Conservation (phyloP, 805 yeast genomes). For the Suhomyces sp. region DNA sequence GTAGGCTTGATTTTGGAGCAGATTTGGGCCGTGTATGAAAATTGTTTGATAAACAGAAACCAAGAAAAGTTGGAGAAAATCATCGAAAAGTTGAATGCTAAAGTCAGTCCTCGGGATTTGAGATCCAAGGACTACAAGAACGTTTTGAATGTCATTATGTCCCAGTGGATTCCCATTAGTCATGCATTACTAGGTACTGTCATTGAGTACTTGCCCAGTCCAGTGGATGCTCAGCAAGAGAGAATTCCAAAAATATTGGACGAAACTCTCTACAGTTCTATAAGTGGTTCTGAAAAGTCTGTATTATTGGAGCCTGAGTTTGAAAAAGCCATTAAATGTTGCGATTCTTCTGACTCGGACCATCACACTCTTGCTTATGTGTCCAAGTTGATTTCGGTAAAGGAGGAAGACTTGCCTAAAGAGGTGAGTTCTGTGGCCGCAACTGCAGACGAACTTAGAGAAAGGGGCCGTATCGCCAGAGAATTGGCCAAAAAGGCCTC, state of each 20-base stretch:
- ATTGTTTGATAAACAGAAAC: constrained; percentile 61
- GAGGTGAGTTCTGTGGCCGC: constrained; percentile 29
- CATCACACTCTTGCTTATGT: constrained; percentile 62
- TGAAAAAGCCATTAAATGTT: constrained; percentile 54
- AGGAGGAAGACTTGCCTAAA: constrained; percentile 73
- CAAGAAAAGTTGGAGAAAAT: constrained; percentile 73
- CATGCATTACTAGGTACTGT: constrained; percentile 81
- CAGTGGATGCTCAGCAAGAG: constrained; percentile 66
- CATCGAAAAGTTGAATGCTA: constrained; percentile 63
- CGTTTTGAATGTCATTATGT: constrained; percentile 63
- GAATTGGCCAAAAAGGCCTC: constrained; percentile 68
- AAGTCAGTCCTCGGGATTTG: constrained; percentile 70
- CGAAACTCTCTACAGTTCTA: constrained; percentile 42
- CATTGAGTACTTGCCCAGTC: constrained; percentile 82
- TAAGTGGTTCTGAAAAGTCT: constrained; percentile 34
- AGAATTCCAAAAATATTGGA: constrained; percentile 65
- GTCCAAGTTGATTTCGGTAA: constrained; percentile 85
- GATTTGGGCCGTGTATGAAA: constrained; percentile 87
- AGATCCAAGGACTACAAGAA: constrained; percentile 72
- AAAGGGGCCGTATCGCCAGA: constrained; percentile 62
- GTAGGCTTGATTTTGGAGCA: constrained; percentile 84
- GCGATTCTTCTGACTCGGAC: constrained; percentile 64
- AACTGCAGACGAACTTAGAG: constrained; percentile 56
- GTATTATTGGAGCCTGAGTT: constrained; percentile 48
- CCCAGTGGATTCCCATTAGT: constrained; percentile 94